These are phyloP conservation scores for Microbotryum intermedium DNA, from an alignment of 1,284 basidiomycete species.

Conservation along the genomic window DNA sequence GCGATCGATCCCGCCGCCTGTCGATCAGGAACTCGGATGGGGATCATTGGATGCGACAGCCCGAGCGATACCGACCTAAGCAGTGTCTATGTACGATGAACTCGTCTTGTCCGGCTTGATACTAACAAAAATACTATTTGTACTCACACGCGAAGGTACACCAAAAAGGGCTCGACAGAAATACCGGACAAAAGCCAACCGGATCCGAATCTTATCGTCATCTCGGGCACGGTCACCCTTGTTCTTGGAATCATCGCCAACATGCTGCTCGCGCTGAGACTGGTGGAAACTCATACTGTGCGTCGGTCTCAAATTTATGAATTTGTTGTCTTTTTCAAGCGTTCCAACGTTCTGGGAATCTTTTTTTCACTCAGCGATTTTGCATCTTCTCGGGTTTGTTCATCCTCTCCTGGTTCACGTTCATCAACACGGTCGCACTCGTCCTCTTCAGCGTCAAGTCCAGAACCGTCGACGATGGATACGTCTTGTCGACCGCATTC, in stretches of 20 bases:
- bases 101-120: too few relatives aligned
- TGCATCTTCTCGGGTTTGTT: slow-evolving; percentile 8
- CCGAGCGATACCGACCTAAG: too few relatives aligned
- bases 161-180: too few relatives aligned
- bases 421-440: slow-evolving; percentile 7
- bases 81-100: too few relatives aligned
- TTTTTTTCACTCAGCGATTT: slow-evolving; percentile 18
- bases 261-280: slow-evolving; percentile 56
- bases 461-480: slow-evolving; percentile 8
- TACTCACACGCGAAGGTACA: too few relatives aligned
- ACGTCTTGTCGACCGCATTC: slow-evolving; percentile 16
- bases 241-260: slow-evolving; percentile 61
- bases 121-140: too few relatives aligned
- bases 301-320: neutral
- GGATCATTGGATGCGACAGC: too few relatives aligned
- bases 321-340: neutral
- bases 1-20: too few relatives aligned
- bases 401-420: neutral
- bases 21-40: too few relatives aligned
- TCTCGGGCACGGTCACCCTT: slow-evolving; percentile 48
- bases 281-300: slow-evolving; percentile 56
- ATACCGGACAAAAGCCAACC: neutral
- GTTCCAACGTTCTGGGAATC: neutral
- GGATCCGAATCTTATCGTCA: slow-evolving; percentile 16
- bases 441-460: slow-evolving; percentile 9